Evolutionary conservation across 2,329 filamentous ascomycete genomes (phyloP).

Genomic region (Beauveria rudraprayagi): DNA sequence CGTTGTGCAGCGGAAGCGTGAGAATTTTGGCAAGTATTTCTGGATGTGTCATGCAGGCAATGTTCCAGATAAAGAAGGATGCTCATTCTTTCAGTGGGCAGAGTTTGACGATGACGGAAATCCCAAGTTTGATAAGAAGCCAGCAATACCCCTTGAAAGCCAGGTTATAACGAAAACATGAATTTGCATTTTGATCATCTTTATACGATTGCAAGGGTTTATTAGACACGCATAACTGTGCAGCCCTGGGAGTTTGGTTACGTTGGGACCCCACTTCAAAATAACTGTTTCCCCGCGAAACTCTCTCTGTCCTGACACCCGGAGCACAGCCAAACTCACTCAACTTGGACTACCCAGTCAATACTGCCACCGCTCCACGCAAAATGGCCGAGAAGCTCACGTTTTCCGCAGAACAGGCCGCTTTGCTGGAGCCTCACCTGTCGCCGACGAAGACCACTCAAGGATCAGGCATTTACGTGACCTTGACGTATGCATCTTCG

Average conservation of each 20-base stretch:
- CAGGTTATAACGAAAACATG: neutral
- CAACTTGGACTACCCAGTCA: neutral
- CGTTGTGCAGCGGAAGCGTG: slow-evolving; percentile 70
- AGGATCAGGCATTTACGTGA: slow-evolving; percentile 46
- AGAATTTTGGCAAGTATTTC: slow-evolving; percentile 74
- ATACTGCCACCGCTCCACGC: neutral
- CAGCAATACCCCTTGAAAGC: neutral
- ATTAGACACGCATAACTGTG: neutral
- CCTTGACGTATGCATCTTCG: slow-evolving; percentile 84
- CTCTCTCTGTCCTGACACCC: neutral
- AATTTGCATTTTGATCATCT: neutral
- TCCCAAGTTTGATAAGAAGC: slow-evolving; percentile 34
- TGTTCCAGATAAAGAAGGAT: slow-evolving; percentile 59
- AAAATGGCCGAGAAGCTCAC: slow-evolving; percentile 27
- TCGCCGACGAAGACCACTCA: slow-evolving; percentile 16
- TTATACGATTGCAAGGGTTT: neutral
- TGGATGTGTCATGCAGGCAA: slow-evolving; percentile 87
- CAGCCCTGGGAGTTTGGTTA: neutral
- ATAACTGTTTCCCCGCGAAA: neutral
- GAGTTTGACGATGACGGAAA: slow-evolving; percentile 81
- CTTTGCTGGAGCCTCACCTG: slow-evolving; percentile 26
- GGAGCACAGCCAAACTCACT: no score
- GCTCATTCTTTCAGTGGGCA: slow-evolving; percentile 77
- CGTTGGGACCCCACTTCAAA: neutral
- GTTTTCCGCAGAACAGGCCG: slow-evolving; percentile 24